phyloP scores from a whole-genome alignment of 2,329 filamentous ascomycete species.

The Tympanopsis confertula region DNA sequence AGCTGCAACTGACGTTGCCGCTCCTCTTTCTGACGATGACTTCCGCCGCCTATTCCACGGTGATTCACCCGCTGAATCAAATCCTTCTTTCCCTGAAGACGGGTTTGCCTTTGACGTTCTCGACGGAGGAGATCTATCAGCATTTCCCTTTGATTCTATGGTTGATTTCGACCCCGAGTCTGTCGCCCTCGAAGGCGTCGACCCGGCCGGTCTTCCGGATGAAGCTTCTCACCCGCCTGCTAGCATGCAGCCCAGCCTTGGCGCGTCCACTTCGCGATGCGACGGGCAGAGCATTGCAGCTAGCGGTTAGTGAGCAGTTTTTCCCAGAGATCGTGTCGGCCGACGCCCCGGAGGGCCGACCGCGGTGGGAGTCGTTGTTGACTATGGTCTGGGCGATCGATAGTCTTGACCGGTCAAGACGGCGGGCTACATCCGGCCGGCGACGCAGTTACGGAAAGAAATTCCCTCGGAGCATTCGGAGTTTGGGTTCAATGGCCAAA shows the following conservation, averaged over 20 bases:
- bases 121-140: conserved; percentile 1
- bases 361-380: conserved; percentile 29
- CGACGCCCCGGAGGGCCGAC: conserved; percentile 15
- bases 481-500: too few species aligned
- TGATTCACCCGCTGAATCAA: conserved; percentile 40
- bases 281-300: conserved; percentile 65
- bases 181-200: conserved; percentile 39
- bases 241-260: conserved; percentile 64
- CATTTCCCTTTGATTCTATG: conserved; percentile 2
- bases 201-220: conserved; percentile 45
- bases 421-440: conserved; percentile 14
- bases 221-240: conserved; percentile 50
- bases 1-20: conserved; percentile 30
- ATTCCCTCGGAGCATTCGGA: too few species aligned
- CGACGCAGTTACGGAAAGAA: too few species aligned
- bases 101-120: conserved; percentile 49
- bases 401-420: conserved; percentile 21
- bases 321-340: conserved; percentile 4
- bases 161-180: conserved; percentile 33
- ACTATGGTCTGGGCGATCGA: conserved; percentile 30
- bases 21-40: conserved; percentile 48
- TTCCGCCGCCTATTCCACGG: conserved; percentile 1
- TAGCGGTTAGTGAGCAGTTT: conserved; percentile 19
- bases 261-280: conserved; percentile 64
- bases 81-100: conserved; percentile 68